Conservation (phyloP, 108 stramenopile species). For the Pseudonitzschia delicatissima region DNA sequence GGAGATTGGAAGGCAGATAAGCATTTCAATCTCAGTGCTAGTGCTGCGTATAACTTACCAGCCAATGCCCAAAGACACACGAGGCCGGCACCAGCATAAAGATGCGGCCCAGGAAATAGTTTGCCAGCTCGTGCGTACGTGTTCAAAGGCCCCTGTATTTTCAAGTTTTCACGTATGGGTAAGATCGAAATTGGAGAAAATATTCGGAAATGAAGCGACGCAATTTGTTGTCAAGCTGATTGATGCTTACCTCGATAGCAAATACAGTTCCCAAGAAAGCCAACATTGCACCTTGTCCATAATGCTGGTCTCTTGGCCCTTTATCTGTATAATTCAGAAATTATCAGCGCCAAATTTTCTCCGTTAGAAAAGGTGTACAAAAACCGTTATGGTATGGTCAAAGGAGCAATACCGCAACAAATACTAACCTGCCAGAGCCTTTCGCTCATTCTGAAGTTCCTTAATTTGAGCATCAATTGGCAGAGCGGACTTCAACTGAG, state of each 20-base stretch:
- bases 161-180: not conserved
- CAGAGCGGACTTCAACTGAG: constrained; percentile 49
- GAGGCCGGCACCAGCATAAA: constrained; percentile 95
- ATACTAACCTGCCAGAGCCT: constrained; percentile 53
- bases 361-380: not conserved
- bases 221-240: not conserved
- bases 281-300: constrained; percentile 79
- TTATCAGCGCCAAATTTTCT: no score
- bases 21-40: not conserved
- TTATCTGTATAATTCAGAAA: no score
- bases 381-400: not conserved
- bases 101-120: constrained; percentile 96
- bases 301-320: constrained; percentile 85
- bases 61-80: constrained; percentile 87
- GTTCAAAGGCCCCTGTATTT: constrained; percentile 87
- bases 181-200: not conserved
- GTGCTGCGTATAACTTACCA: not conserved
- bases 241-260: constrained; percentile 82
- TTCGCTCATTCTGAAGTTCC: constrained; percentile 74
- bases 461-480: constrained; percentile 61
- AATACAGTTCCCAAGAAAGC: constrained; percentile 89
- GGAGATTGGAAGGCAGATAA: not conserved
- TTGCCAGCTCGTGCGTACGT: constrained; percentile 96
- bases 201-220: not conserved
- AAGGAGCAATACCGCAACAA: not conserved